Percentiles rank a stretch among this genome's conserved stretches.
phyloP scores from a whole-genome alignment of 1,284 basidiomycete species.

The Vanrija pseudolonga region DNA sequence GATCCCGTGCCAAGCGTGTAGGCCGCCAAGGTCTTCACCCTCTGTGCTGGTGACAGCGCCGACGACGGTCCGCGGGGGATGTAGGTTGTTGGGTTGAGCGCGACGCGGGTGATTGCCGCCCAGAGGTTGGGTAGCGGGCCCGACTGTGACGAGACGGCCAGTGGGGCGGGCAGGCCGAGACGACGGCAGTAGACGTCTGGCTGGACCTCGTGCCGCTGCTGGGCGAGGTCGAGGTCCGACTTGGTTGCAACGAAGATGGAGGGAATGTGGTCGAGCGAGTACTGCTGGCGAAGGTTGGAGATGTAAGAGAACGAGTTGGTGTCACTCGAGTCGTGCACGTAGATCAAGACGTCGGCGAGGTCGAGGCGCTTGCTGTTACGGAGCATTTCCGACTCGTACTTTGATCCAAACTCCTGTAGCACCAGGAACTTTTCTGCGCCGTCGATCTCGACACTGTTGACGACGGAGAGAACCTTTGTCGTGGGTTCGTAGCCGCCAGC shows the following conservation, averaged over 20 bases:
- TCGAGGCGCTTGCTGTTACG: conserved; percentile 87
- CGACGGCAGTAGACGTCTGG: conserved; percentile 93
- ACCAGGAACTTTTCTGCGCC: conserved; percentile 95
- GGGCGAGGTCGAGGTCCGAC: conserved; percentile 91
- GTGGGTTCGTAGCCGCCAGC: conserved; percentile 70
- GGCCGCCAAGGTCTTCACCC: conserved; percentile 29
- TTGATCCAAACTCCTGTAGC: conserved; percentile 93
- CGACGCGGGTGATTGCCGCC: conserved; percentile 45
- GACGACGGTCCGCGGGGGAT: conserved; percentile 41
- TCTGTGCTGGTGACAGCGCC: conserved; percentile 31
- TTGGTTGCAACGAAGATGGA: conserved; percentile 98
- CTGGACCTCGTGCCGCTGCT: conserved; percentile 97
- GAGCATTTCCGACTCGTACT: conserved; percentile 86
- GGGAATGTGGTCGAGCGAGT: conserved; percentile 87
- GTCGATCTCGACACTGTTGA: conserved; percentile 90
- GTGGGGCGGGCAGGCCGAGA: conserved; percentile 77
- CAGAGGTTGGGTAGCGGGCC: conserved; percentile 50
- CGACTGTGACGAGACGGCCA: conserved; percentile 81
- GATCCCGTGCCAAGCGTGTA: conserved; percentile 26
- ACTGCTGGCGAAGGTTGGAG: conserved; percentile 96
- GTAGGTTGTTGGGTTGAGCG: conserved; percentile 42
- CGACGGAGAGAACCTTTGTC: conserved; percentile 82
- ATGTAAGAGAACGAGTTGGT: conserved; percentile 99
- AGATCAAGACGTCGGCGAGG: conserved; percentile 87
- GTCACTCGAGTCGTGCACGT: conserved; percentile 95